Percentiles rank a stretch among this genome's conserved stretches.
Conservation (phyloP, 164 flowering plant genomes). For the Umbilicus rupestris region DNA sequence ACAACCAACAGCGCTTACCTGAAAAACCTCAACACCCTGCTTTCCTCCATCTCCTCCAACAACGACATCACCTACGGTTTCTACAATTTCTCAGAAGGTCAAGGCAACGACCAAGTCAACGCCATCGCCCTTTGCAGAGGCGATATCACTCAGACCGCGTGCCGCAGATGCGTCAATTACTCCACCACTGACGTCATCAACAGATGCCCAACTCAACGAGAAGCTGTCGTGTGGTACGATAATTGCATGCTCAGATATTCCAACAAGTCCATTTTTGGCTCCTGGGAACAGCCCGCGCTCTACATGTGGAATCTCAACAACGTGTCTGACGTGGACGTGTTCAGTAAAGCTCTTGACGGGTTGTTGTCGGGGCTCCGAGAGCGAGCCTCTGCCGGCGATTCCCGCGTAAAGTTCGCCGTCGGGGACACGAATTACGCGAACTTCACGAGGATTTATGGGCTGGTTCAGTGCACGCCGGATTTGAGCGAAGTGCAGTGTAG, state of each 20-base stretch:
- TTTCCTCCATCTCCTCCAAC: background rate
- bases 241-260: conserved; percentile 18
- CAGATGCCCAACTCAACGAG: background rate
- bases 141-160: background rate
- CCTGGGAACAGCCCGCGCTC: background rate
- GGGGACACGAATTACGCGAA: background rate
- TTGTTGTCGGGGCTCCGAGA: background rate
- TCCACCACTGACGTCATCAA: background rate
- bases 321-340: background rate
- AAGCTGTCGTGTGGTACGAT: conserved; percentile 13
- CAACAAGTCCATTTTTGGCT: conserved; percentile 1
- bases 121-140: conserved; percentile 3
- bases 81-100: conserved; percentile 2
- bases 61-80: conserved; percentile 1
- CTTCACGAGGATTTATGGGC: conserved; percentile 15
- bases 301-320: background rate
- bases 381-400: background rate
- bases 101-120: background rate
- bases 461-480: conserved; percentile 30
- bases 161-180: background rate
- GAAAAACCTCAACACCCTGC: background rate
- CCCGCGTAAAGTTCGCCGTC: background rate
- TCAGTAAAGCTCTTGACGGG: background rate
- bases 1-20: conserved; percentile 3
- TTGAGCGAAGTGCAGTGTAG: conserved; percentile 12